Conservation (phyloP, 805 yeast genomes). For the Schizosaccharomyces octosporus region DNA sequence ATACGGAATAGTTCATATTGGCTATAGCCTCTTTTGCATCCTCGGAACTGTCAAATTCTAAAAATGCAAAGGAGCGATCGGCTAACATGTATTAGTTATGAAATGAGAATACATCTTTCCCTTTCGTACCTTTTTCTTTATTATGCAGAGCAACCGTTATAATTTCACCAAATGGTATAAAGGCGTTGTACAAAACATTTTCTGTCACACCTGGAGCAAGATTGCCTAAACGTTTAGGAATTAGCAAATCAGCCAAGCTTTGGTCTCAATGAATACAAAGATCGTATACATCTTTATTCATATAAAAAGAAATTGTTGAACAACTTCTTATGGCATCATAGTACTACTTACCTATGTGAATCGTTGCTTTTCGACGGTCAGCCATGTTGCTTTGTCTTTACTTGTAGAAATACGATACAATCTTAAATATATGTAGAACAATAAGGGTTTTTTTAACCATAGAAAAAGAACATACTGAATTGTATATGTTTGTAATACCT, state of each 20-base stretch:
- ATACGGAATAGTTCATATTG: neutral
- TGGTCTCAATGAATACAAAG: no score
- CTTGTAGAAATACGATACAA: neutral
- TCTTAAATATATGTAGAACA: neutral
- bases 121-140: neutral
- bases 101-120: neutral
- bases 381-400: neutral
- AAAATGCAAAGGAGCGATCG: neutral
- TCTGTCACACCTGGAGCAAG: neutral
- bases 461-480: no score
- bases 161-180: conserved; percentile 2
- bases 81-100: neutral
- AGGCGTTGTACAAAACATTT: neutral
- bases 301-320: no score
- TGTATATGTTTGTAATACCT: no score
- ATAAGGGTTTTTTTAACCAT: neutral
- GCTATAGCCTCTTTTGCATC: conserved; percentile 1
- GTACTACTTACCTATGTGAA: neutral
- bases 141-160: neutral
- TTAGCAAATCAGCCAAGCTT: neutral
- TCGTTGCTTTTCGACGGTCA: neutral
- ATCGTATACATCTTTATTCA: no score
- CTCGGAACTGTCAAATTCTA: neutral
- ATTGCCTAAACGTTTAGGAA: neutral
- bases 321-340: no score